These are phyloP conservation scores for Solanum habrochaites DNA, from an alignment of 257 asterid genomes.

Conservation along the genomic window DNA sequence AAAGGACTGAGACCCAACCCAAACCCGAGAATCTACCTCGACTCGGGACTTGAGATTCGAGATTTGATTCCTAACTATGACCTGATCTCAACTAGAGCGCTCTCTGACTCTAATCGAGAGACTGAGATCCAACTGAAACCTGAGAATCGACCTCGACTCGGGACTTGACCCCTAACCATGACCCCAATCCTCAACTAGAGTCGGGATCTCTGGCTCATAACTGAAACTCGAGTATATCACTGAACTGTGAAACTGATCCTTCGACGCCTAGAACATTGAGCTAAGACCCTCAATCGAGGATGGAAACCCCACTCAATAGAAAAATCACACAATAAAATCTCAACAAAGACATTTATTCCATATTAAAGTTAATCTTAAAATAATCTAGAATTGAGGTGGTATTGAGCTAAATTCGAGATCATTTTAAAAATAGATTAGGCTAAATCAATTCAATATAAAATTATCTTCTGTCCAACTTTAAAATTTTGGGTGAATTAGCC, in stretches of 20 bases:
- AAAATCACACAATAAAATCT: not conserved
- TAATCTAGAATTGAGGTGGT: not conserved
- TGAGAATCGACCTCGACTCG: not conserved
- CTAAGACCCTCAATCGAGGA: not conserved
- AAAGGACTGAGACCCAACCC: not conserved
- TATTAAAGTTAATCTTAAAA: not conserved
- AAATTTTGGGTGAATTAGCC: not conserved
- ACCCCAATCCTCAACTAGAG: not conserved
- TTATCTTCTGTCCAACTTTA: not conserved
- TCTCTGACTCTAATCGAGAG: not conserved
- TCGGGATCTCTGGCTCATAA: not conserved
- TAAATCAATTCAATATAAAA: not conserved
- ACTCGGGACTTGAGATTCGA: not conserved
- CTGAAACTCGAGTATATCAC: not conserved
- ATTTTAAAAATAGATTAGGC: not conserved
- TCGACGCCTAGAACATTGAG: no score
- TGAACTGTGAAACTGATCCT: not conserved
- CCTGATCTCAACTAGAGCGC: not conserved
- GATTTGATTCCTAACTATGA: not conserved
- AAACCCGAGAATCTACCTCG: not conserved
- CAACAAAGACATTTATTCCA: not conserved
- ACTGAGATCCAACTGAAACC: not conserved
- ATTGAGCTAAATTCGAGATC: not conserved
- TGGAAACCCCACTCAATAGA: not conserved
- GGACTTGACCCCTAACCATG: not conserved